phyloP scores from a whole-genome alignment of 2,329 filamentous ascomycete species.

The Boeremia exigua region DNA sequence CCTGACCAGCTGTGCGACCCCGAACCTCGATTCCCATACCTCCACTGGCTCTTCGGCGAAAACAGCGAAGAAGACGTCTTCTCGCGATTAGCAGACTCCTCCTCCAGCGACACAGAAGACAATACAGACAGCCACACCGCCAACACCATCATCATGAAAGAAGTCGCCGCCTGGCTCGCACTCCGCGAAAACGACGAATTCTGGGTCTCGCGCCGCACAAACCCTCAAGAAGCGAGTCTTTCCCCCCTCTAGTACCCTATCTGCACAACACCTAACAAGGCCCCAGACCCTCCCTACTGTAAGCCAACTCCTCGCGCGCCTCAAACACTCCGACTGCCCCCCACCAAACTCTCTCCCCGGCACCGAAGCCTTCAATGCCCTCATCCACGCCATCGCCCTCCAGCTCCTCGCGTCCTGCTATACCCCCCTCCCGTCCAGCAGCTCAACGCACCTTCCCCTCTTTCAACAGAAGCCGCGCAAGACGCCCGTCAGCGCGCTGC shows the following conservation, averaged over 20 bases:
- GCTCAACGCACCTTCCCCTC: slow-evolving; percentile 18
- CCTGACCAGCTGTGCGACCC: slow-evolving; percentile 11
- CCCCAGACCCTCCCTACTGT: not conserved
- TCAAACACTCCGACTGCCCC: not conserved
- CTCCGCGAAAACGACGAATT: slow-evolving; percentile 21
- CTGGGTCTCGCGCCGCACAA: slow-evolving; percentile 15
- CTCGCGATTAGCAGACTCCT: not conserved
- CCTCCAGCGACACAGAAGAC: not conserved
- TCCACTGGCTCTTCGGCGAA: slow-evolving; percentile 14
- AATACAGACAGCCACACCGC: not conserved
- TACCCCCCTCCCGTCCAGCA: slow-evolving; percentile 22
- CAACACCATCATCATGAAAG: slow-evolving; percentile 21
- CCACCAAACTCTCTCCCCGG: not conserved
- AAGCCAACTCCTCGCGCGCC: not conserved
- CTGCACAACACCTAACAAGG: not conserved
- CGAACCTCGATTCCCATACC: slow-evolving; percentile 4
- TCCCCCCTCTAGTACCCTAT: not conserved
- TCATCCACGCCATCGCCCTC: slow-evolving; percentile 29
- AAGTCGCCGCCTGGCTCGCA: slow-evolving; percentile 29
- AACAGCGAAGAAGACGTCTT: slow-evolving; percentile 4
- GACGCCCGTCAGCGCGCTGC: slow-evolving; percentile 23
- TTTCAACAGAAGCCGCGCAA: slow-evolving; percentile 4
- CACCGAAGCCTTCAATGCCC: slow-evolving; percentile 14
- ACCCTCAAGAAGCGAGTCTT: not conserved
- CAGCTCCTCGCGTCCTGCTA: slow-evolving; percentile 36